Conservation (phyloP, 257 asterid species). For the Apocynum venetum region DNA sequence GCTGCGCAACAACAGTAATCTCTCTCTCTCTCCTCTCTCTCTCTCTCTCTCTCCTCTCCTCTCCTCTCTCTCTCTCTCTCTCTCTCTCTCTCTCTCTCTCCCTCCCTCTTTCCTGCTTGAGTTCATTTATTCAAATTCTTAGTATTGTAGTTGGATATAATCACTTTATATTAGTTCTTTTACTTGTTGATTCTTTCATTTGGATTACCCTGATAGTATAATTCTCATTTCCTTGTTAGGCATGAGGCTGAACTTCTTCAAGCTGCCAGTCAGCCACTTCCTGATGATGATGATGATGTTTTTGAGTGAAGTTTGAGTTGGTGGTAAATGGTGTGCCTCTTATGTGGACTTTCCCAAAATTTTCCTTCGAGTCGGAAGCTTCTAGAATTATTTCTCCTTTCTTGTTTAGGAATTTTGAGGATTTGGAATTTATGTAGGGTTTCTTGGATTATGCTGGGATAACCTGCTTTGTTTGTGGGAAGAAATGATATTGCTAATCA, state of each 20-base stretch:
- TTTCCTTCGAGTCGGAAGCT: neutral
- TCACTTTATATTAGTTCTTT: neutral
- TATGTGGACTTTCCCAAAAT: neutral
- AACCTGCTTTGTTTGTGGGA: neutral
- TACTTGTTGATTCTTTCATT: neutral
- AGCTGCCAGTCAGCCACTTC: constrained; percentile 75
- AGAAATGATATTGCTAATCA: neutral
- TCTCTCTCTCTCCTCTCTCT: neutral
- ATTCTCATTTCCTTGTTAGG: constrained; percentile 21
- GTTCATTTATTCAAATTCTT: neutral
- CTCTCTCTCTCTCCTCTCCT: too few species aligned
- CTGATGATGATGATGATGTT: constrained; percentile 77
- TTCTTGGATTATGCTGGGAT: constrained; percentile 3
- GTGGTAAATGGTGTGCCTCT: neutral
- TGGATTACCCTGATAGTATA: neutral
- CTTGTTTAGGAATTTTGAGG: neutral
- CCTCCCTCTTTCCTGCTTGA: too few species aligned
- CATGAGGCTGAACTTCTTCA: constrained; percentile 61
- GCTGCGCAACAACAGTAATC: constrained; percentile 67
- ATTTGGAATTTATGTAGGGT: neutral
- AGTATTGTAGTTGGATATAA: neutral
- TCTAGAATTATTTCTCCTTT: neutral
- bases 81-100: too few species aligned
- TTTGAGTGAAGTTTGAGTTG: constrained; percentile 37
- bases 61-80: too few species aligned